Evolutionary conservation across 306 rosid genomes (phyloP), one percentile per base, ranked within the genome.

Genomic region (Casuarina equisetifolia): DNA sequence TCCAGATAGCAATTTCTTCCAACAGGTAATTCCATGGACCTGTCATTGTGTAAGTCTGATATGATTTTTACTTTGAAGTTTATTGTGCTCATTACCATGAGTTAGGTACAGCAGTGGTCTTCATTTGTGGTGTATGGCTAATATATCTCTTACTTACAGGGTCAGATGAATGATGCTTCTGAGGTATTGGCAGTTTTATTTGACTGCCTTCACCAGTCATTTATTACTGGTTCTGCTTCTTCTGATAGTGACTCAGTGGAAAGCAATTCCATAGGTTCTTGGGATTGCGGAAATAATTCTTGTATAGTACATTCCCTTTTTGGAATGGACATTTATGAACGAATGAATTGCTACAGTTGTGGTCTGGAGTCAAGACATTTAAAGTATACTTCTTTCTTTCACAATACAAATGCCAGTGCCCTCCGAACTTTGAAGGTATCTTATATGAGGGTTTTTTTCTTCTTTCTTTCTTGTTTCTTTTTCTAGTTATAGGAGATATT

Each of bases 111-210:
- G 17, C 76, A 62, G 48, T 67, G 50, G 32, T 77, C 81, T 73
- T 51, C 59, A 57, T 74, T 73, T 76, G 71, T 32, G 32, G 69
- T 61, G 75, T 74, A 82, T 70, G 85, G 74, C 78, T 87, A 74
- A 90, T 59, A 54, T 58, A 55, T 32, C 67, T 80, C 53, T 70
- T 58, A 81, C 81, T 85, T 78, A 52, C 90, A 96, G 99, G 97
- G 89, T 82, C 98, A 96, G 84, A 96, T 96, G 99, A 96, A 96
- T 63, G 99, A 96, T 81, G 99, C 99, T 72, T 96, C 99, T 76
- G 99, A 96, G 88, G 99, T 96, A 13, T 83, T 96, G 80, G 92
- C 58, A 20, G 98, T 89, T 80, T 86, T 96, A 80, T 96, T 93
- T 90, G 88, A 90, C 75, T 90, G 99, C 89, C 94, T 96, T 79